Evolutionary conservation across 2,329 filamentous ascomycete species (phyloP).

Genomic region (Trichoderma cornu-damae): DNA sequence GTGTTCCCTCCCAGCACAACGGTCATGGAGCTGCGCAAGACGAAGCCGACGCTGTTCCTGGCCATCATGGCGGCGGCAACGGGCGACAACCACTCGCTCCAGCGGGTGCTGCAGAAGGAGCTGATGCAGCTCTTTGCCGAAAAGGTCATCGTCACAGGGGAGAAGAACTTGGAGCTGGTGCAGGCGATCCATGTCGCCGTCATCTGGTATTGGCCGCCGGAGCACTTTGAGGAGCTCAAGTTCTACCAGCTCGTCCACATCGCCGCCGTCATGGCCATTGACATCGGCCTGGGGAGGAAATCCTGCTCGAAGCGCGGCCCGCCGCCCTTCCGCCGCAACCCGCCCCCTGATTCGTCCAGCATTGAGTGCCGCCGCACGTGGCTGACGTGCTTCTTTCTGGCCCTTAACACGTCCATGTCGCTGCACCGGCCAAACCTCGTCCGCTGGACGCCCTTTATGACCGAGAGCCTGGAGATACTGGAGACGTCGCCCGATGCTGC

Average conservation of each 20-base stretch:
- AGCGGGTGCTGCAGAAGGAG: slow-evolving; percentile 61
- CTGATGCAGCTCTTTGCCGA: slow-evolving; percentile 70
- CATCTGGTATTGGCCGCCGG: slow-evolving; percentile 82
- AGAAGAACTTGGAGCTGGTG: slow-evolving; percentile 78
- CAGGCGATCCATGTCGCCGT: slow-evolving; percentile 70
- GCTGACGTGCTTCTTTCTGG: slow-evolving; percentile 55
- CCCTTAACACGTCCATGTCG: slow-evolving; percentile 56
- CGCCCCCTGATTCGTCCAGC: slow-evolving; percentile 47
- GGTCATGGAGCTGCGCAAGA: slow-evolving; percentile 50
- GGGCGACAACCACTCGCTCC: slow-evolving; percentile 51
- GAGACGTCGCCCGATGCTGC: slow-evolving; percentile 50
- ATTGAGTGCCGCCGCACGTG: slow-evolving; percentile 54
- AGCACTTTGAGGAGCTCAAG: slow-evolving; percentile 79
- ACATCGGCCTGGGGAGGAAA: slow-evolving; percentile 65
- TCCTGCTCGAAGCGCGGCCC: slow-evolving; percentile 18
- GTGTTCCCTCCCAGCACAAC: slow-evolving; percentile 53
- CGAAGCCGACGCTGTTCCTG: slow-evolving; percentile 64
- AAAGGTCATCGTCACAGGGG: slow-evolving; percentile 65
- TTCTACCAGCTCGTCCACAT: slow-evolving; percentile 85
- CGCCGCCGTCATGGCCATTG: slow-evolving; percentile 74
- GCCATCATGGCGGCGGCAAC: slow-evolving; percentile 63
- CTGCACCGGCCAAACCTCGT: slow-evolving; percentile 57
- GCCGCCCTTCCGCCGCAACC: slow-evolving; percentile 38
- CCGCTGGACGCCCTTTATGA: slow-evolving; percentile 56
- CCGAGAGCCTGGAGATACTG: slow-evolving; percentile 53